phyloP scores from a whole-genome alignment of 805 yeast species.

The Barnettozyma salicaria region DNA sequence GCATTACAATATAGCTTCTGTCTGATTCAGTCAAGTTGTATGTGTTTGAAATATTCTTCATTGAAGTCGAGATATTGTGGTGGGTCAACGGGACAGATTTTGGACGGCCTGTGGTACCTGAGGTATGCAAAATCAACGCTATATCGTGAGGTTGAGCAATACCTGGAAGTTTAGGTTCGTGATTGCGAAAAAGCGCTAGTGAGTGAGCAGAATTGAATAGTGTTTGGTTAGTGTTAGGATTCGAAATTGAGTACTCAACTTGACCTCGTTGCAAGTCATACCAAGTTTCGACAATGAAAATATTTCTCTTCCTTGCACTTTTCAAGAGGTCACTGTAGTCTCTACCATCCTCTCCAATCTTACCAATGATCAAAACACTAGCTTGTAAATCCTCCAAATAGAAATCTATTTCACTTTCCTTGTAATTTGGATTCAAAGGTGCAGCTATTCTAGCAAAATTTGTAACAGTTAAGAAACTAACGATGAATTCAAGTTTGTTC shows the following conservation, averaged over 20 bases:
- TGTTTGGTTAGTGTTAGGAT: conserved; percentile 21
- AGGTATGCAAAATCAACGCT: conserved; percentile 64
- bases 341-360: conserved; percentile 35
- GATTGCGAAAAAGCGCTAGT: conserved; percentile 29
- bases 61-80: conserved; percentile 52
- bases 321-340: conserved; percentile 37
- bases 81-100: conserved; percentile 72
- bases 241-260: conserved; percentile 36
- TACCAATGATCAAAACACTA: conserved; percentile 51
- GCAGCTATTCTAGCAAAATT: conserved; percentile 56
- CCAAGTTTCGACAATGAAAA: conserved; percentile 48
- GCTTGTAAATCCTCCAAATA: conserved; percentile 57
- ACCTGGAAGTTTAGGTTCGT: conserved; percentile 33
- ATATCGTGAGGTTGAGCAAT: conserved; percentile 43
- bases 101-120: conserved; percentile 74
- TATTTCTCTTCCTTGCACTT: conserved; percentile 43
- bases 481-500: conserved; percentile 53
- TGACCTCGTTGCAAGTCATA: conserved; percentile 36
- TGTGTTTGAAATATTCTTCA: conserved; percentile 52
- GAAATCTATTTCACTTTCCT: conserved; percentile 55
- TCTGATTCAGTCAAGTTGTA: conserved; percentile 46
- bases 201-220: conserved; percentile 25
- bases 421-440: conserved; percentile 62
- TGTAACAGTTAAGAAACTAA: conserved; percentile 51
- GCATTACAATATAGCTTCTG: conserved; percentile 64